Base-by-base conservation (phyloP, 148 eudicot species). In the Camellia sinensis region DNA sequence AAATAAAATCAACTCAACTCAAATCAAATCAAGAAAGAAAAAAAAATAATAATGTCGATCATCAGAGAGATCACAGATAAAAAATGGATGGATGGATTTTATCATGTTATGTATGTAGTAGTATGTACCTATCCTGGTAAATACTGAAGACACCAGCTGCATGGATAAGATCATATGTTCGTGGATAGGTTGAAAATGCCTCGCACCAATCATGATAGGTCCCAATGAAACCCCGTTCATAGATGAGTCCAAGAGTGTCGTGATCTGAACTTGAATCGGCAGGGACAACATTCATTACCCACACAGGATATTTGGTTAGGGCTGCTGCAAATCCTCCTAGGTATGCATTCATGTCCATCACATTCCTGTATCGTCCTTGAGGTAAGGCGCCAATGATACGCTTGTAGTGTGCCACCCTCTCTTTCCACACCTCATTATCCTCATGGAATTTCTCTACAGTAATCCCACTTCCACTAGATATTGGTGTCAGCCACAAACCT, bases 231-330 rank as follows among this genome's bases (percentile, higher is more conserved):
- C 98, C 98, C 7, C 98, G 89, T 81, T 95, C 97, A 66, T 90
- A 92, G 45, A 95, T 72, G 3, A 87, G 78, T 12, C 98, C 98
- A 17, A 96, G 81, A 57, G 99, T 96, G 79, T 93, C 89, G 0
- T 79, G 86, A 46, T 92, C 85, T 2, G 88, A 82, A 19, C 83
- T 81, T 2, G 88, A 81, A 19, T 82, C 80, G 3, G 89, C 87
- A 17, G 97, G 99, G 29, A 93, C 94, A 60, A 92, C 99, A 78
- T 96, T 96, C 99, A 96, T 96, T 37, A 93, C 97, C 99, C 99
- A 96, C 52, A 93, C 95, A 0, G 99, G 98, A 80, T 87, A 93
- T 63, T 93, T 90, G 22, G 82, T 2, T 83, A 92, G 45, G 61
- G 94, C 91, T 74, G 98, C 99, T 6, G 99, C 92, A 78, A 96